phyloP scores from a whole-genome alignment of 768 basidiomycete species.

The Coprinellus micaceus region DNA sequence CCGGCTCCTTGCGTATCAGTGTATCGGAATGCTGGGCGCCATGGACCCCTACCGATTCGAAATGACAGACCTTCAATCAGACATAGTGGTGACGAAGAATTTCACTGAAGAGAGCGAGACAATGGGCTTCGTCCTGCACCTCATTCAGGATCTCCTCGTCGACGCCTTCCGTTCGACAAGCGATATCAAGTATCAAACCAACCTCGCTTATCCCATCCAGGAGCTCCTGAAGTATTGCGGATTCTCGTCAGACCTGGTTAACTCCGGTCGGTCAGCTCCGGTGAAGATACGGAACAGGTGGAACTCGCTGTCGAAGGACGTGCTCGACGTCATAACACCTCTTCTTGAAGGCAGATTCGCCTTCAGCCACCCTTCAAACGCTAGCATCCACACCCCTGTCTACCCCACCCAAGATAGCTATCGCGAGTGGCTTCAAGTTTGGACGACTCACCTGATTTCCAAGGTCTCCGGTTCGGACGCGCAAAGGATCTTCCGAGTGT shows the following conservation, averaged over 20 bases:
- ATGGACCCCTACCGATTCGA: slow-evolving; percentile 93
- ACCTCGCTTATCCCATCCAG: slow-evolving; percentile 89
- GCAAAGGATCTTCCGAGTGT: slow-evolving; percentile 68
- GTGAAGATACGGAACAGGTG: slow-evolving; percentile 72
- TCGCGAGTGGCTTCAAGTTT: slow-evolving; percentile 92
- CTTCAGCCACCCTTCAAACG: slow-evolving; percentile 40
- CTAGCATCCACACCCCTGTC: slow-evolving; percentile 60
- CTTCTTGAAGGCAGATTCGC: slow-evolving; percentile 70
- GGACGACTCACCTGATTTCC: slow-evolving; percentile 79
- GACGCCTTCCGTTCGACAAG: slow-evolving; percentile 90
- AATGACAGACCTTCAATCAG: slow-evolving; percentile 50
- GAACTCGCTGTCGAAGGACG: slow-evolving; percentile 75
- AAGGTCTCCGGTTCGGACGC: slow-evolving; percentile 57
- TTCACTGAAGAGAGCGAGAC: slow-evolving; percentile 79
- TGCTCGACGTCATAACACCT: slow-evolving; percentile 82
- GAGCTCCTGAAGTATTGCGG: slow-evolving; percentile 84
- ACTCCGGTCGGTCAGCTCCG: slow-evolving; percentile 48
- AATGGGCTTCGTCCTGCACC: slow-evolving; percentile 74
- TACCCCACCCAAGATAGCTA: slow-evolving; percentile 78
- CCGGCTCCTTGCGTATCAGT: slow-evolving; percentile 77
- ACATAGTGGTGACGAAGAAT: slow-evolving; percentile 74
- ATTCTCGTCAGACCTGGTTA: slow-evolving; percentile 75
- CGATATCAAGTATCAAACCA: slow-evolving; percentile 87
- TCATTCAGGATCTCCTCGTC: slow-evolving; percentile 82
- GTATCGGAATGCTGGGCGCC: slow-evolving; percentile 88